phyloP scores from a whole-genome alignment of 768 basidiomycete genomes.

The Phanerodontia chrysosporium region DNA sequence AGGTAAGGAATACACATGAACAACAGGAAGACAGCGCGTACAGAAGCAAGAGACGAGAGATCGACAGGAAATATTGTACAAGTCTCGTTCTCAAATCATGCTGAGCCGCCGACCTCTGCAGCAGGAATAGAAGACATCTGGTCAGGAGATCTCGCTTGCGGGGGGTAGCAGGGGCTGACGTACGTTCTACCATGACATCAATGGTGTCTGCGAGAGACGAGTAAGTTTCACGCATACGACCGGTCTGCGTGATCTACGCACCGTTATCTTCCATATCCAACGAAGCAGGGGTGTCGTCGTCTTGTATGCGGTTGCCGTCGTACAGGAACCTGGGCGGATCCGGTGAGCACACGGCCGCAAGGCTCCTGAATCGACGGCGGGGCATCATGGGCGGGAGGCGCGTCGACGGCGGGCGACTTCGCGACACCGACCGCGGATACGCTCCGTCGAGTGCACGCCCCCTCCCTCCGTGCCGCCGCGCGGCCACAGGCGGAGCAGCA shows the following conservation, averaged over 20 bases:
- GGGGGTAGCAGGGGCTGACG: constrained; percentile 27
- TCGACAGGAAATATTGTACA: not conserved
- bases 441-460: not conserved
- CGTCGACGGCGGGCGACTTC: not conserved
- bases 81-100: constrained; percentile 10
- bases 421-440: not conserved
- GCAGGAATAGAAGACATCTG: not conserved
- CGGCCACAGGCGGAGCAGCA: constrained; percentile 11
- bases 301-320: constrained; percentile 80
- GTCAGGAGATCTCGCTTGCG: constrained; percentile 4
- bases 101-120: constrained; percentile 28
- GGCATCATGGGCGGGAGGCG: not conserved
- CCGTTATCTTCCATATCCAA: constrained; percentile 91
- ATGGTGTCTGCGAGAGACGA: constrained; percentile 64
- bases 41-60: constrained; percentile 5
- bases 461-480: not conserved
- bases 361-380: not conserved
- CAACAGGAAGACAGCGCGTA: not conserved
- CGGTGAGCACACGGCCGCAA: not conserved
- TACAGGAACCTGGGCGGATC: constrained; percentile 72
- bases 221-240: not conserved
- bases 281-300: constrained; percentile 81
- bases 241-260: constrained; percentile 28
- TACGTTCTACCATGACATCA: constrained; percentile 97
- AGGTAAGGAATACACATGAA: constrained; percentile 1